These are phyloP conservation scores for Xylaria polymorpha DNA, from an alignment of 2,329 filamentous ascomycete genomes.

Conservation along the genomic window DNA sequence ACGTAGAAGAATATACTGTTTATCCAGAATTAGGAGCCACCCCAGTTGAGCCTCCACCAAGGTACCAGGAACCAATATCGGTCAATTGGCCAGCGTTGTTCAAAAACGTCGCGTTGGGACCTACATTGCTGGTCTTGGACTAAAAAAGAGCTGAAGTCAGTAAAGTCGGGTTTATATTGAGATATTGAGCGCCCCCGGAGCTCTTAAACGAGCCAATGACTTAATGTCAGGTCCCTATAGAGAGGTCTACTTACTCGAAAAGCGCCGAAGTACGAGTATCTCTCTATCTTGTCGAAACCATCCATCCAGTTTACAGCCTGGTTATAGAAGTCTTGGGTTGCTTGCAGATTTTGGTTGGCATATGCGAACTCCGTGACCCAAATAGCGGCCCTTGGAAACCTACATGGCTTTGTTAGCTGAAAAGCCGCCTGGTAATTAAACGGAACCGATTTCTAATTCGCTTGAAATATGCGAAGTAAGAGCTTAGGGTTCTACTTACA, in stretches of 20 bases:
- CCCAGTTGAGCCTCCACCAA: neutral
- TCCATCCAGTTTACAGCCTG: neutral
- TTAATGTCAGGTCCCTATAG: neutral
- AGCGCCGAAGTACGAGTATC: conserved; percentile 6
- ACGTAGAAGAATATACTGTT: too few relatives aligned
- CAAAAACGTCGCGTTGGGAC: neutral
- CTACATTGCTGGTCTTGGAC: neutral
- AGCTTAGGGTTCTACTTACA: neutral
- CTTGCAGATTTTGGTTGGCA: neutral
- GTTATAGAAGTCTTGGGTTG: conserved; percentile 8
- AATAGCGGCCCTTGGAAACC: conserved; percentile 4
- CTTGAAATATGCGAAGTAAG: neutral
- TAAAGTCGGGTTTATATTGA: neutral
- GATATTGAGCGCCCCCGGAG: neutral
- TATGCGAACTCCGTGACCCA: conserved; percentile 11
- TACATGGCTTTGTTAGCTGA: neutral
- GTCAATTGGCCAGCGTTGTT: conserved; percentile 11
- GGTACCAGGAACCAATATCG: conserved; percentile 9
- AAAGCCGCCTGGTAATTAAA: neutral
- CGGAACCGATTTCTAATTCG: neutral
- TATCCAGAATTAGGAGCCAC: neutral
- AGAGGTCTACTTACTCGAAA: conserved; percentile 4
- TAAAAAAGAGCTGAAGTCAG: neutral
- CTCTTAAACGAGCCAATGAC: too few relatives aligned
- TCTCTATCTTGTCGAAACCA: neutral